Evolutionary conservation across 768 basidiomycete species (phyloP).

Genomic region (Sistotremastrum niveocremeum): DNA sequence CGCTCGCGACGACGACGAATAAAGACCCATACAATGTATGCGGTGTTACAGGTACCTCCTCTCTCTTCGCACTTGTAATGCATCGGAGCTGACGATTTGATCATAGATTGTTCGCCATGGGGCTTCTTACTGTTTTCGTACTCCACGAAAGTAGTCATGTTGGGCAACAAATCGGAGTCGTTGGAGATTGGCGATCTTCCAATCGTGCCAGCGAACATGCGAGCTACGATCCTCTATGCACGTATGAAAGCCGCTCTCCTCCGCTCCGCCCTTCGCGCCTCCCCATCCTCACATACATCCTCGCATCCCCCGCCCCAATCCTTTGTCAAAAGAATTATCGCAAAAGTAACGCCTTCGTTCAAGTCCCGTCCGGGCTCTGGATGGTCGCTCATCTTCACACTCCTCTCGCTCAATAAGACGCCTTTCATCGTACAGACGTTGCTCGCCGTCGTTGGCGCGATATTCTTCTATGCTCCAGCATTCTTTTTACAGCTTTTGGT

Average conservation of each 20-base stretch:
- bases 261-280: too few species aligned
- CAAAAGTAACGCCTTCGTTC: conserved; percentile 25
- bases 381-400: conserved; percentile 46
- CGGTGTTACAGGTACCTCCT: conserved; percentile 33
- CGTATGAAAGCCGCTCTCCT: too few species aligned
- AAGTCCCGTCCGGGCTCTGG: conserved; percentile 47
- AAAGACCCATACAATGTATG: conserved; percentile 64
- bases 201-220: conserved; percentile 62
- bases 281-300: too few species aligned
- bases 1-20: conserved; percentile 43
- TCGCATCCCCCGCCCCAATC: too few species aligned
- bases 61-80: neutral
- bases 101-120: conserved; percentile 41
- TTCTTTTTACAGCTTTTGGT: conserved; percentile 51
- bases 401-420: conserved; percentile 41
- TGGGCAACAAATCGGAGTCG: conserved; percentile 58
- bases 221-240: conserved; percentile 19
- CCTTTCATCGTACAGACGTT: conserved; percentile 28
- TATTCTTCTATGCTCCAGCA: conserved; percentile 50
- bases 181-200: conserved; percentile 85
- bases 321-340: too few species aligned
- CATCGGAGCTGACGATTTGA: neutral
- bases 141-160: conserved; percentile 76
- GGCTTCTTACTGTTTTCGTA: conserved; percentile 70
- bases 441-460: conserved; percentile 44